Base-by-base conservation (phyloP, 75 land plant genomes). In the Sequoia sempervirens region DNA sequence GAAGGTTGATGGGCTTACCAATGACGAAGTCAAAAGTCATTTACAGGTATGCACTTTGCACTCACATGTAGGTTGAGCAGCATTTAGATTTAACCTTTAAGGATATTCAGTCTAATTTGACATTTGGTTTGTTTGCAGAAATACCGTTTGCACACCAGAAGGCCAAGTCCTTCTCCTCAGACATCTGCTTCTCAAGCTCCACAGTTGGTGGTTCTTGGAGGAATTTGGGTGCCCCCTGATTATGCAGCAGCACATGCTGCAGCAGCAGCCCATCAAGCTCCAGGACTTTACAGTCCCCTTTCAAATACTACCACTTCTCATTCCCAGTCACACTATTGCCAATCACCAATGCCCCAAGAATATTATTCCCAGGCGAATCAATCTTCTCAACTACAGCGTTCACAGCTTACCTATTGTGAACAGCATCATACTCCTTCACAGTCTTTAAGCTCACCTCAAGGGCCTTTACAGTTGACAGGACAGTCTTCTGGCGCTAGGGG, bases 1-100 rank as follows among this genome's bases (percentile, higher is more conserved):
- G 97, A 95, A 95, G 89, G 97, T 95, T 73, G 97, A 95, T 72
- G 97, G 97, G 15, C 91, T 95, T 83, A 95, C 97, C 64, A 95
- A 95, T 88, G 97, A 95, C 83, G 97, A 95, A 88, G 97, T 95
- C 78, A 95, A 95, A 92, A 95, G 96, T 86, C 97, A 95, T 86
- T 80, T 95, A 80, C 97, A 95, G 97, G 97, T 93, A 79, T 47
- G 0, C 83, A 47, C 32, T 30, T 82, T 28, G 37, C 13, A 2
- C 47, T 81, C 32, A 53, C 12, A 13, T 52, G 15, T 43, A 36
- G 37, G 12, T 81, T 50, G 47, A 46, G 54, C 15, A 30, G 66
- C n/a, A 26, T 56, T 81, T 23, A 80, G 17, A 6, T 38, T 38
- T 80, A 43, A 34, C 53, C 28, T 53, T 38, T 56, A 38, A 82